These are phyloP conservation scores for Xerocomus brunneocitrinus DNA, from an alignment of 768 basidiomycete genomes.

Conservation along the genomic window DNA sequence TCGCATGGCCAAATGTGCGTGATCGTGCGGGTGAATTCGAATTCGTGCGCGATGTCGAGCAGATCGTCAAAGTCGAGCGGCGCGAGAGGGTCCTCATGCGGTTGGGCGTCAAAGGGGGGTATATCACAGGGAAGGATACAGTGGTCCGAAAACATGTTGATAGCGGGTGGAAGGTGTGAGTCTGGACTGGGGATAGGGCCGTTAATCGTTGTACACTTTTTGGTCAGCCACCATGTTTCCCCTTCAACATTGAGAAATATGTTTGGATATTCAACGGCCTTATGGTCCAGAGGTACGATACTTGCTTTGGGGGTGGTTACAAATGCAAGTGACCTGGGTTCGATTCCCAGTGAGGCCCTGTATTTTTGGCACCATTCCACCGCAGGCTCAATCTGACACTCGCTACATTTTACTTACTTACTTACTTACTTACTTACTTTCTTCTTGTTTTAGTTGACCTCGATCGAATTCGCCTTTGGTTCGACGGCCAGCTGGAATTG, in stretches of 20 bases:
- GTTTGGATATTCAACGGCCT: slow-evolving; percentile 12
- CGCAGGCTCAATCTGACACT: neutral
- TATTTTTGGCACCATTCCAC: slow-evolving; percentile 4
- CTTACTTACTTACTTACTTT: too few relatives aligned
- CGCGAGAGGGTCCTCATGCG: slow-evolving; percentile 2
- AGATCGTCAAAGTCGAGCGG: slow-evolving; percentile 24
- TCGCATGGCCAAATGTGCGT: slow-evolving; percentile 19
- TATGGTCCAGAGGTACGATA: slow-evolving; percentile 38
- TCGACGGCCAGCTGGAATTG: neutral
- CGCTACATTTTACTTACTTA: neutral
- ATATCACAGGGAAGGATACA: slow-evolving; percentile 5
- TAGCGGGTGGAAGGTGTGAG: neutral
- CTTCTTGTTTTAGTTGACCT: too few relatives aligned
- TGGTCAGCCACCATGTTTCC: slow-evolving; percentile 17
- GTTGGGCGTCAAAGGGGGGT: neutral
- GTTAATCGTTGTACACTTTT: neutral
- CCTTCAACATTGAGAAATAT: too few relatives aligned
- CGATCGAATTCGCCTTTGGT: neutral
- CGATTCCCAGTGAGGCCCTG: slow-evolving; percentile 37
- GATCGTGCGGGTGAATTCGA: slow-evolving; percentile 24
- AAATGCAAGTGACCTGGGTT: slow-evolving; percentile 38
- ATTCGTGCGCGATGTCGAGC: slow-evolving; percentile 28
- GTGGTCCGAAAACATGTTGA: slow-evolving; percentile 25
- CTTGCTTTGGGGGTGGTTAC: slow-evolving; percentile 34
- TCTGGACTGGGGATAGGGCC: neutral